phyloP scores from a whole-genome alignment of 805 yeast species.

The Barnettozyma wickerhamii region DNA sequence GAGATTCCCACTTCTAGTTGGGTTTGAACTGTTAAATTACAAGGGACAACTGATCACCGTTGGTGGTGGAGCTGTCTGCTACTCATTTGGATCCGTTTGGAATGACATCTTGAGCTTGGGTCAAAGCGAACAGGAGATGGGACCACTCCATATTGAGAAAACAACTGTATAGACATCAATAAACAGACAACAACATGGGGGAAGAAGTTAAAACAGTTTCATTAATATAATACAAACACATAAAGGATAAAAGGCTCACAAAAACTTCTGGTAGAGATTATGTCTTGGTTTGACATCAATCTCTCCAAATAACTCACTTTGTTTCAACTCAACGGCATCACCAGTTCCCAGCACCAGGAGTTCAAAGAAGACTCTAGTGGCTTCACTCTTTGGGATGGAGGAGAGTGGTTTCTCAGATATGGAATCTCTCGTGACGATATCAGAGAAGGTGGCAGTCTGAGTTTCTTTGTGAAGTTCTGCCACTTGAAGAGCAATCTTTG shows the following conservation, averaged over 20 bases:
- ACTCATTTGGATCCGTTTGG: slow-evolving; percentile 68
- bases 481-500: slow-evolving; percentile 47
- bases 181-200: too few relatives aligned
- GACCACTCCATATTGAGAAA: too few relatives aligned
- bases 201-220: too few relatives aligned
- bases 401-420: slow-evolving; percentile 28
- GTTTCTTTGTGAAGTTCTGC: slow-evolving; percentile 27
- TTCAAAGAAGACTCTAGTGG: slow-evolving; percentile 76
- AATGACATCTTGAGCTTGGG: slow-evolving; percentile 25
- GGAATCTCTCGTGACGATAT: slow-evolving; percentile 32
- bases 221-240: too few relatives aligned
- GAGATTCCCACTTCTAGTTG: slow-evolving; percentile 45
- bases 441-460: slow-evolving; percentile 28
- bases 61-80: slow-evolving; percentile 82
- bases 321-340: slow-evolving; percentile 62
- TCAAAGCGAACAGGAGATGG: too few relatives aligned
- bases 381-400: slow-evolving; percentile 45
- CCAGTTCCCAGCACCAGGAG: slow-evolving; percentile 75
- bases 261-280: slow-evolving; percentile 5
- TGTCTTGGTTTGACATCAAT: slow-evolving; percentile 21
- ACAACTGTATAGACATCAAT: too few relatives aligned
- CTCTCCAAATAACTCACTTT: slow-evolving; percentile 55
- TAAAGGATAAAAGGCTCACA: too few relatives aligned
- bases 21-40: slow-evolving; percentile 39
- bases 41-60: slow-evolving; percentile 25